Conservation (phyloP, 371 early-diverging fungal genomes). For the Fennellomyces sp. region DNA sequence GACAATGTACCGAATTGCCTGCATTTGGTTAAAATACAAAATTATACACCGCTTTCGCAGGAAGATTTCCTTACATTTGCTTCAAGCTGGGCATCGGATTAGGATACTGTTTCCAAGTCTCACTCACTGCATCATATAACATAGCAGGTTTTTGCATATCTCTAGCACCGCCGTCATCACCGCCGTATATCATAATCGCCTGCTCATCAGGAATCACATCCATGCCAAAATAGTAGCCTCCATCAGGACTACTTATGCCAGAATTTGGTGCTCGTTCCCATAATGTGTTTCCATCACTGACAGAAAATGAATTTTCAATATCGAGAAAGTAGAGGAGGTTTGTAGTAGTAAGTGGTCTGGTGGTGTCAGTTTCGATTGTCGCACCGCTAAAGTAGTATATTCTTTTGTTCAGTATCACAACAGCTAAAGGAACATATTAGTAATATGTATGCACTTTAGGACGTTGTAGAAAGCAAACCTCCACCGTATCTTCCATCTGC, state of each 20-base stretch:
- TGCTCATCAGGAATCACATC: neutral
- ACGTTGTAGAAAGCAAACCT: neutral
- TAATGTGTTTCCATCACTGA: neutral
- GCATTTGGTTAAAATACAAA: neutral
- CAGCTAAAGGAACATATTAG: neutral
- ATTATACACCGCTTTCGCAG: too few species aligned
- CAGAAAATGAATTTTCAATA: neutral
- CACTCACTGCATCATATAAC: neutral
- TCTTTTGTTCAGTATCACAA: neutral
- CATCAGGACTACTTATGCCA: neutral
- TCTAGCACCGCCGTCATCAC: neutral
- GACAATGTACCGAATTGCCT: neutral
- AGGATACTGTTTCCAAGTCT: neutral
- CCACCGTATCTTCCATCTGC: neutral
- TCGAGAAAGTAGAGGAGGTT: neutral
- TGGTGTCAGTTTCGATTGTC: too few species aligned
- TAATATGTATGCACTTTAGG: too few species aligned
- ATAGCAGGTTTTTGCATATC: neutral
- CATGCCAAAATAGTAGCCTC: neutral
- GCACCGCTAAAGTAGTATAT: neutral
- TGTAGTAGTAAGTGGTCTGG: neutral
- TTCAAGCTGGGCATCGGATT: neutral
- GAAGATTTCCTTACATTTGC: neutral
- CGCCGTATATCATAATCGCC: neutral
- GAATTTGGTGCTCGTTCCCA: neutral